Base-by-base conservation (phyloP, 1,139 yeast genomes). In the Magnusiomyces fungicola region DNA sequence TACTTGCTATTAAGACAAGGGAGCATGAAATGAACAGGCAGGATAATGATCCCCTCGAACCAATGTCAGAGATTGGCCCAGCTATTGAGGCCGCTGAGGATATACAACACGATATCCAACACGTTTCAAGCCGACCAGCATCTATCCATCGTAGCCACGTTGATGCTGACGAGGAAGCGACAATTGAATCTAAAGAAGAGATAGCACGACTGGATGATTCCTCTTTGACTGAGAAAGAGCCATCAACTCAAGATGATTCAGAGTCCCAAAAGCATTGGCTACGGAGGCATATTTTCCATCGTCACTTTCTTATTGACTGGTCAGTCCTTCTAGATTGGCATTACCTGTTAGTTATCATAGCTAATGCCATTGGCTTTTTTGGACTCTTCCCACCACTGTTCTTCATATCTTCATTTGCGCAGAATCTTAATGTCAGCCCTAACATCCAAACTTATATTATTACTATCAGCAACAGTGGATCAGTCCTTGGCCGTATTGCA, bases 401-500 rank as follows among this genome's bases (percentile, higher is more conserved):
- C 29, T 46, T 32, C 29, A 18, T 46, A 2, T 45, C 49, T 27
- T 38, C 49, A 7, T 49, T 33, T 33, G 44, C 49, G 7, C 16
- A 25, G 10, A 37, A 50, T 61, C 14, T 38, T 5, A n/a, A 5
- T 21, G 18, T 24, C 12, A n/a, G 14, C 18, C 56, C 52, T 42
- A 54, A 47, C 47, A 53, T 58, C 43, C 48, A 54, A 33, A 50
- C 48, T 39, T 62, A 63, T 55, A 54, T 60, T 45, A 72, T 78
- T 14, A 70, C 83, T 1, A 69, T 78, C 25, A 69, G 75, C 24
- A 73, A 79, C 47, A 79, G 76, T 2, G 66, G 69, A 58, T 68
- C 77, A 6, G 66, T 73, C 30, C 51, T 76, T 9, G 83, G 83
- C 3, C 65, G 84, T 37, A 67, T 80, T 0, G 18, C 72, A 0